Evolutionary conservation across 495 filamentous ascomycete genomes (phyloP), one percentile per base, ranked within the genome.

Genomic region (Penicillium waksmanii): DNA sequence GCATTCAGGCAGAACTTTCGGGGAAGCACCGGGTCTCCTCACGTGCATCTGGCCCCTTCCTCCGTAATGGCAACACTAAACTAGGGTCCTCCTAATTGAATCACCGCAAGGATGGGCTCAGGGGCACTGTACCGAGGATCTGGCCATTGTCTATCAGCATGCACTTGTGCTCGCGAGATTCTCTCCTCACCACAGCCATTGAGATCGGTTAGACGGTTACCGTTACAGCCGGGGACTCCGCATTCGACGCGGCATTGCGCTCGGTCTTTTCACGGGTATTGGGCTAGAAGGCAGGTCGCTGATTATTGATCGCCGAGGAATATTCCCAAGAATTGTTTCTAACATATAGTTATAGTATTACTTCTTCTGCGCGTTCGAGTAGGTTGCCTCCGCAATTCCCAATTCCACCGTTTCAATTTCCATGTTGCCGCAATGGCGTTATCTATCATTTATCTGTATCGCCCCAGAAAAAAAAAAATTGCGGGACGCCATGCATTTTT

Each of bases 391-490:
- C 46, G 46, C 55, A 54, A 31, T 49, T 51, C 49, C 12, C 36
- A 40, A 9, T 31, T 31, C 27, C 27, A 31, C 27, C 8, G 27
- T 31, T 31, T 31, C 27, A 31, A 31, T 31, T 31, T 31, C 8
- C 49, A 38, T 43, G 18, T 51, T 47, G 49, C 40, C 50, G 42
- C 55, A 54, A 43, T 27, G 27, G 51, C 27, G 49, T 57, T 66
- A 64, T 57, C 63, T 52, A 46, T 40, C 51, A 51, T 60, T 59
- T 65, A 63, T 66, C 60, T 53, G 56, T 55, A 56, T 62, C 55
- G 51, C 40, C 48, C 25, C 9, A 46, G 33, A 58, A 53, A 48
- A 27, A 27, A 48, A 47, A 48, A 48, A 58, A 59, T 56, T 53
- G 56, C 51, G 50, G 55, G 50, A 62, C 54, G 23, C 23, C 23